Evolutionary conservation across 495 filamentous ascomycete species (phyloP).

Genomic region (Tuber magnatum): DNA sequence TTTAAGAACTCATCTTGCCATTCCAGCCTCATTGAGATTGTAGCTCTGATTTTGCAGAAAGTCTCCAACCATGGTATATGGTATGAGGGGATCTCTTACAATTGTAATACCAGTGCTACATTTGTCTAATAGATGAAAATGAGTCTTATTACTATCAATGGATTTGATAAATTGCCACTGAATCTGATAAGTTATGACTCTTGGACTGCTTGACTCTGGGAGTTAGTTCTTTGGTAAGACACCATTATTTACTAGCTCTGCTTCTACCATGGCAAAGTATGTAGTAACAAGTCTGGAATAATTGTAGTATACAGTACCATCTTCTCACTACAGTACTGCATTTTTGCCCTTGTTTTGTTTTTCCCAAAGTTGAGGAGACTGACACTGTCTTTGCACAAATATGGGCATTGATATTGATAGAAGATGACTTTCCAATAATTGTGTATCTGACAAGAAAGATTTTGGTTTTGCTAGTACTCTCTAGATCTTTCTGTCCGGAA

Average conservation of each 20-base stretch:
- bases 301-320: conserved; percentile 94
- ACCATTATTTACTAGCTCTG: conserved; percentile 89
- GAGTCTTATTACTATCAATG: conserved; percentile 83
- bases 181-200: conserved; percentile 78
- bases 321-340: conserved; percentile 83
- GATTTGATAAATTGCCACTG: conserved; percentile 86
- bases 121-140: conserved; percentile 74
- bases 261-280: conserved; percentile 94
- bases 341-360: conserved; percentile 98
- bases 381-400: conserved; percentile 97
- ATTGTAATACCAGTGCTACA: conserved; percentile 86
- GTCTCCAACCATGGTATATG: conserved; percentile 81
- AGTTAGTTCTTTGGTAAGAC: conserved; percentile 95
- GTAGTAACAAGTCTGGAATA: conserved; percentile 97
- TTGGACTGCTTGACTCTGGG: conserved; percentile 84
- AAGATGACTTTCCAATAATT: conserved; percentile 97
- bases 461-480: conserved; percentile 61
- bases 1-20: conserved; percentile 85
- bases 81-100: conserved; percentile 71
- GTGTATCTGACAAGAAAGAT: conserved; percentile 96
- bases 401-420: conserved; percentile 95
- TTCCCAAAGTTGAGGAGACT: conserved; percentile 92
- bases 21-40: conserved; percentile 84
- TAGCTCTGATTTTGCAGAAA: conserved; percentile 81
- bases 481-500: conserved; percentile 42